phyloP scores from a whole-genome alignment of 805 yeast genomes.

The Sungouiozyma intestinalis region DNA sequence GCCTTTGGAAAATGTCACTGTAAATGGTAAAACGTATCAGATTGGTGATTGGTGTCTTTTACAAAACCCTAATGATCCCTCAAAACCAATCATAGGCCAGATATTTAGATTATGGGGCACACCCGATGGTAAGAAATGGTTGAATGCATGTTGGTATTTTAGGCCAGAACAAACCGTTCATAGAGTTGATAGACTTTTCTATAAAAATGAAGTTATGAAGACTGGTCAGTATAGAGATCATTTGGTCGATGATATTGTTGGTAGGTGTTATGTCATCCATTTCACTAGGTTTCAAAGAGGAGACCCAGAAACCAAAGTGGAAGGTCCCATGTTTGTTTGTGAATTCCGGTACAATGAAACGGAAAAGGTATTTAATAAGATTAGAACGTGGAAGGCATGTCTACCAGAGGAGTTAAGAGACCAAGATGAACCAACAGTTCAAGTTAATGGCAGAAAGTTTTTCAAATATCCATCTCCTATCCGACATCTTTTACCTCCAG shows the following conservation, averaged over 20 bases:
- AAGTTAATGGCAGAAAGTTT: slow-evolving; percentile 56
- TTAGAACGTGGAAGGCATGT: slow-evolving; percentile 98
- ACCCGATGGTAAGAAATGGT: slow-evolving; percentile 69
- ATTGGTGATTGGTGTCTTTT: slow-evolving; percentile 97
- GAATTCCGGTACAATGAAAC: slow-evolving; percentile 89
- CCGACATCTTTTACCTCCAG: slow-evolving; percentile 61
- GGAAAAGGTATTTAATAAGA: slow-evolving; percentile 84
- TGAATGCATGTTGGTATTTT: slow-evolving; percentile 95
- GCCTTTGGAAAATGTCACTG: slow-evolving; percentile 66
- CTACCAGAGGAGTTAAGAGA: slow-evolving; percentile 92
- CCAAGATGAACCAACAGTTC: slow-evolving; percentile 66
- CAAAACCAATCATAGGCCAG: slow-evolving; percentile 88
- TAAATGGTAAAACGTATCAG: slow-evolving; percentile 59
- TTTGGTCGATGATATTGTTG: slow-evolving; percentile 73
- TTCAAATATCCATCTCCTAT: slow-evolving; percentile 78
- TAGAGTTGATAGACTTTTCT: slow-evolving; percentile 77
- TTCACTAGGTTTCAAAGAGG: slow-evolving; percentile 93
- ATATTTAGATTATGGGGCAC: slow-evolving; percentile 82
- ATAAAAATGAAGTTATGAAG: slow-evolving; percentile 90
- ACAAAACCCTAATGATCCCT: slow-evolving; percentile 75
- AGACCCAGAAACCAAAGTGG: slow-evolving; percentile 71
- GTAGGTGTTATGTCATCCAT: slow-evolving; percentile 90
- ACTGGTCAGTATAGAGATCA: slow-evolving; percentile 97
- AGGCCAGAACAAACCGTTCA: slow-evolving; percentile 98
- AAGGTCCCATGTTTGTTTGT: slow-evolving; percentile 83